These are phyloP conservation scores for Entomortierella beljakovae DNA, from an alignment of 192 early-diverging fungal species.

Conservation along the genomic window DNA sequence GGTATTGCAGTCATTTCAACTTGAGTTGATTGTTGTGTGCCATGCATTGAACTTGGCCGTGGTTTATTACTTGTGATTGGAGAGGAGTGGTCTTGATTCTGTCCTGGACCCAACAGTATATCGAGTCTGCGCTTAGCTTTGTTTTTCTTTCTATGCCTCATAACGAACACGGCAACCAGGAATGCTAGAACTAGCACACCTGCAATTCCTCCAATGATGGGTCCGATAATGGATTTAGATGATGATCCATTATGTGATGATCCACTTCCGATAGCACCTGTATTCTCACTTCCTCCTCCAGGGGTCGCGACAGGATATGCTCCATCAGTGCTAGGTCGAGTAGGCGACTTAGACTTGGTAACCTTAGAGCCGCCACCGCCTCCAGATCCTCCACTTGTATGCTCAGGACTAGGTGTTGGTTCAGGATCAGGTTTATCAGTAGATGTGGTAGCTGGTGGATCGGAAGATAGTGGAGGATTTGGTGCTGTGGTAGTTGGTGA, in stretches of 20 bases:
- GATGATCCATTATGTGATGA: neutral
- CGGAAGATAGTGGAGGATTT: neutral
- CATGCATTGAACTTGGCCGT: neutral
- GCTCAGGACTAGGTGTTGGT: slow-evolving; percentile 4
- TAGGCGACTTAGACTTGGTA: neutral
- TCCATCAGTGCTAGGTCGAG: neutral
- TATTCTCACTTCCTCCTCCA: neutral
- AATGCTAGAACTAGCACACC: slow-evolving; percentile 32
- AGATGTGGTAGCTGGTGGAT: neutral
- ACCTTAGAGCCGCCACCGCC: neutral
- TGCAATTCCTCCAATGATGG: slow-evolving; percentile 39
- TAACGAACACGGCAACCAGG: slow-evolving; percentile 43
- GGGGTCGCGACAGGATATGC: neutral
- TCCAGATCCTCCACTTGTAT: neutral
- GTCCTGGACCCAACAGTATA: slow-evolving; percentile 21
- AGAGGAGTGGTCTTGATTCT: slow-evolving; percentile 3
- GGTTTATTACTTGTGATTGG: neutral
- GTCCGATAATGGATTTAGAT: slow-evolving; percentile 25
- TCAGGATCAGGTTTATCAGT: neutral
- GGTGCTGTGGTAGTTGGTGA: neutral
- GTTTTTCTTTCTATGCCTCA: slow-evolving; percentile 29
- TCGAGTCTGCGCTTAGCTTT: slow-evolving; percentile 32
- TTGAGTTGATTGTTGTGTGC: slow-evolving; percentile 8
- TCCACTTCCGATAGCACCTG: neutral
- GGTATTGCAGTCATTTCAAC: slow-evolving; percentile 27